These are phyloP conservation scores for Panus rudis DNA, from an alignment of 768 basidiomycete genomes.

Conservation along the genomic window DNA sequence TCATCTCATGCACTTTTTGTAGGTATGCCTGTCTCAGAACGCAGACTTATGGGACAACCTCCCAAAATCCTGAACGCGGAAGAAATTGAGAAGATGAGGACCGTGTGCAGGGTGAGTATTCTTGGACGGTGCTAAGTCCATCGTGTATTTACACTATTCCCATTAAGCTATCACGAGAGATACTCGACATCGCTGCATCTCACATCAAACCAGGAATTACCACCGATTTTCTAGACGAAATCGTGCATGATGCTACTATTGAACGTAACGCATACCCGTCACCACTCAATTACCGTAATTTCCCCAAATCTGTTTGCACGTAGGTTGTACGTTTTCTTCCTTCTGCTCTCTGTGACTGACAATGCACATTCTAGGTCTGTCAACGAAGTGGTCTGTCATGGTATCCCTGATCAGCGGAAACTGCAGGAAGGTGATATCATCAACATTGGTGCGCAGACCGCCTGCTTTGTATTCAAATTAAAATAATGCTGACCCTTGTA, in stretches of 20 bases:
- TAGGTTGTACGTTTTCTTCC: constrained; percentile 35
- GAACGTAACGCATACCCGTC: constrained; percentile 92
- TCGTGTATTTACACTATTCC: constrained; percentile 5
- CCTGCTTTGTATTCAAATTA: constrained; percentile 10
- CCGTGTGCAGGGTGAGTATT: constrained; percentile 66
- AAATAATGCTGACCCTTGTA: background rate
- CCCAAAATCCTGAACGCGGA: constrained; percentile 59
- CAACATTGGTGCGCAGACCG: constrained; percentile 82
- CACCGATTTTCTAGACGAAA: constrained; percentile 89
- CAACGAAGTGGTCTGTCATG: constrained; percentile 97
- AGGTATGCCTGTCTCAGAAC: constrained; percentile 59
- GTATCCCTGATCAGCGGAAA: constrained; percentile 83
- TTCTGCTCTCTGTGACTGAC: background rate
- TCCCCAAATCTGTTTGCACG: constrained; percentile 97
- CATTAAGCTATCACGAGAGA: constrained; percentile 74
- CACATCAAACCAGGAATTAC: constrained; percentile 84
- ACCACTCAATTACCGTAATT: constrained; percentile 84
- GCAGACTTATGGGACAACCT: constrained; percentile 48
- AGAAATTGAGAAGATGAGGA: constrained; percentile 88
- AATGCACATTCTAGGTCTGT: constrained; percentile 45
- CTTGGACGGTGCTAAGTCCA: background rate
- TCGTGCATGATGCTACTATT: constrained; percentile 88
- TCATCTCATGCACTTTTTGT: constrained; percentile 11
- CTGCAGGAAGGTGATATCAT: constrained; percentile 91
- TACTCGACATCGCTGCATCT: constrained; percentile 88